Conservation (phyloP, 169 alveolate genomes). For the Plasmodium inui region DNA sequence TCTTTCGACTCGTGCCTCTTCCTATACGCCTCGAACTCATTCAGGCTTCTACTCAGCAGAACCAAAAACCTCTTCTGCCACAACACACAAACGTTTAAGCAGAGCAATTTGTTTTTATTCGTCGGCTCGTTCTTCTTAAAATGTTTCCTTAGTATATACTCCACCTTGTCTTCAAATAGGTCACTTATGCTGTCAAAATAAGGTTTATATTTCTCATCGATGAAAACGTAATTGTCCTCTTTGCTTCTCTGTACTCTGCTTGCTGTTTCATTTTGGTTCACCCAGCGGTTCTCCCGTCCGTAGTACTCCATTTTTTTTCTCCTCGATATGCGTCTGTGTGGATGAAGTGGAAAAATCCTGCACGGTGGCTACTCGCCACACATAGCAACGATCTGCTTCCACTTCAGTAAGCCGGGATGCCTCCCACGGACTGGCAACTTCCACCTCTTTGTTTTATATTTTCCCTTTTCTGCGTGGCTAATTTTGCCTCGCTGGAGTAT, state of each 20-base stretch:
- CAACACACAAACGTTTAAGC: constrained; percentile 48
- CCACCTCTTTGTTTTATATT: not conserved
- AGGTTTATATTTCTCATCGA: constrained; percentile 57
- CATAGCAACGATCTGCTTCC: not conserved
- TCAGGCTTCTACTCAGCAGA: constrained; percentile 7
- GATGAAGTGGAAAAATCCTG: not conserved
- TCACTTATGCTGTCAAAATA: constrained; percentile 70
- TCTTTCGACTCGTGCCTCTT: constrained; percentile 3
- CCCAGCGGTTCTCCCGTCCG: not conserved
- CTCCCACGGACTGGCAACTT: not conserved
- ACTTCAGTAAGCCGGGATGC: not conserved
- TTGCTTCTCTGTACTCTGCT: not conserved
- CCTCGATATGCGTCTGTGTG: not conserved
- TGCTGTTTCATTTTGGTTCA: not conserved
- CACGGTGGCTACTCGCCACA: not conserved
- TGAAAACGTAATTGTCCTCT: constrained; percentile 61
- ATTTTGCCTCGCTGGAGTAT: not conserved
- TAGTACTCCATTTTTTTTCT: not conserved
- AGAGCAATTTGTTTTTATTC: constrained; percentile 48
- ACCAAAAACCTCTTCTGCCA: constrained; percentile 42
- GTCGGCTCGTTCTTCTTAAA: constrained; percentile 70
- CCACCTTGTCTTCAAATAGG: constrained; percentile 59
- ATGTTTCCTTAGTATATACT: constrained; percentile 49
- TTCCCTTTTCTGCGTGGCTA: not conserved
- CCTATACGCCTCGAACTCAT: constrained; percentile 56